Conservation (phyloP, 2,329 filamentous ascomycete genomes). For the Esteya vermicola region DNA sequence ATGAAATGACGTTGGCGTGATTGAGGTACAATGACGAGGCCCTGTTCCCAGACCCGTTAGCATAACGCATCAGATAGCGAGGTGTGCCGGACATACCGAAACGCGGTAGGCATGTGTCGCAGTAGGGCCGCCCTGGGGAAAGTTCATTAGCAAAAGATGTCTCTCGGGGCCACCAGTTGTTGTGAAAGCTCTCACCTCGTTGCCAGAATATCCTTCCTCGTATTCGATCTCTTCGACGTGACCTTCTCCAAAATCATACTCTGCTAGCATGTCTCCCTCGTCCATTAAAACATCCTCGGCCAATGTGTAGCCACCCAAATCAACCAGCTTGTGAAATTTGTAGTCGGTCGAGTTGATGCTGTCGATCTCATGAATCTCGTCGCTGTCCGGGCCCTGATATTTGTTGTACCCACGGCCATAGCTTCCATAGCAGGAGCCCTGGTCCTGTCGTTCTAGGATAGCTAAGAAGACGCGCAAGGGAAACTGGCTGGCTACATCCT, state of each 20-base stretch:
- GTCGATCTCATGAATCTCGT: background rate
- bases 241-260: background rate
- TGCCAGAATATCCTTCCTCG: conserved; percentile 1
- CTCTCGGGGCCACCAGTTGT: background rate
- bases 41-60: background rate
- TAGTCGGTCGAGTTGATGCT: background rate
- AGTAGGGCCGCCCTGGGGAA: background rate
- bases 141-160: background rate
- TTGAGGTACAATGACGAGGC: background rate
- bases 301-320: background rate
- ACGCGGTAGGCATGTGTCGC: conserved; percentile 1
- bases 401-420: background rate
- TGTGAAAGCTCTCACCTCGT: background rate
- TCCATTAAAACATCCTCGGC: background rate
- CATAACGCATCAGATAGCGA: background rate
- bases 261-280: background rate
- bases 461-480: background rate
- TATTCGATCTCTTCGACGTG: background rate
- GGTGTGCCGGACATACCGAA: background rate
- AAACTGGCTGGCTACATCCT: background rate
- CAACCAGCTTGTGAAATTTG: background rate
- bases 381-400: background rate
- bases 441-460: background rate
- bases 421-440: background rate
- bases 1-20: background rate